Conservation (phyloP, 305 asterid genomes). For the Plantago lanceolata region DNA sequence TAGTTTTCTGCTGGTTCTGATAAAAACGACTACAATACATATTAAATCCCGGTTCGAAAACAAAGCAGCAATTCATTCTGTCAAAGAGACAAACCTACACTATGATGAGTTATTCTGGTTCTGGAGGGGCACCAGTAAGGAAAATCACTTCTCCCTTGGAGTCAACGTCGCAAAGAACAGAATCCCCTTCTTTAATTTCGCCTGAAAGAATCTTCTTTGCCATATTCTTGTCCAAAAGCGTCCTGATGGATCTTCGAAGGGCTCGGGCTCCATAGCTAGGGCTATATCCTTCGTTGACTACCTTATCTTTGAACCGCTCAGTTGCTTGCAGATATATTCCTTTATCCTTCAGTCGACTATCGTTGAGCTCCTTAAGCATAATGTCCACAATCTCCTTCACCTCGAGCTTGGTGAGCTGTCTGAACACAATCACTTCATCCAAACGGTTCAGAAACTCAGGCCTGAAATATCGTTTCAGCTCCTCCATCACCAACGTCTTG, state of each 20-base stretch:
- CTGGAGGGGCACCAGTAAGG: slow-evolving; percentile 65
- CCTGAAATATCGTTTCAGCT: slow-evolving; percentile 88
- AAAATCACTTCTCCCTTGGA: slow-evolving; percentile 79
- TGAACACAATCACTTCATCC: slow-evolving; percentile 93
- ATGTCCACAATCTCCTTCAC: slow-evolving; percentile 94
- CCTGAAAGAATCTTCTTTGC: slow-evolving; percentile 93
- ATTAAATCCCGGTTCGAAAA: slow-evolving; percentile 16
- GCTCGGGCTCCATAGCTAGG: slow-evolving; percentile 98
- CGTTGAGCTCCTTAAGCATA: slow-evolving; percentile 84
- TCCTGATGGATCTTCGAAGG: slow-evolving; percentile 86
- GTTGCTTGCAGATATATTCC: slow-evolving; percentile 89
- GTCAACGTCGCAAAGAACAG: slow-evolving; percentile 83
- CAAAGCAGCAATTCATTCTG: slow-evolving; percentile 25
- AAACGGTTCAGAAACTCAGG: slow-evolving; percentile 91
- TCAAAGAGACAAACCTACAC: slow-evolving; percentile 33
- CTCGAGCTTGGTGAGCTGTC: slow-evolving; percentile 87
- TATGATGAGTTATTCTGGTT: slow-evolving; percentile 53
- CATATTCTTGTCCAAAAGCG: slow-evolving; percentile 90
- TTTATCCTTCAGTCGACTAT: slow-evolving; percentile 62
- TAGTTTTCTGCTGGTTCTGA: no score
- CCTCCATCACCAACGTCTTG: slow-evolving; percentile 85
- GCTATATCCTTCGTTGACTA: slow-evolving; percentile 90
- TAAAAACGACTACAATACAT: no score
- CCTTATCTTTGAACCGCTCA: slow-evolving; percentile 82
- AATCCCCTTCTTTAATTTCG: slow-evolving; percentile 88